These are phyloP conservation scores for Penicillium palitans DNA, from an alignment of 2,329 filamentous ascomycete genomes.

Conservation along the genomic window DNA sequence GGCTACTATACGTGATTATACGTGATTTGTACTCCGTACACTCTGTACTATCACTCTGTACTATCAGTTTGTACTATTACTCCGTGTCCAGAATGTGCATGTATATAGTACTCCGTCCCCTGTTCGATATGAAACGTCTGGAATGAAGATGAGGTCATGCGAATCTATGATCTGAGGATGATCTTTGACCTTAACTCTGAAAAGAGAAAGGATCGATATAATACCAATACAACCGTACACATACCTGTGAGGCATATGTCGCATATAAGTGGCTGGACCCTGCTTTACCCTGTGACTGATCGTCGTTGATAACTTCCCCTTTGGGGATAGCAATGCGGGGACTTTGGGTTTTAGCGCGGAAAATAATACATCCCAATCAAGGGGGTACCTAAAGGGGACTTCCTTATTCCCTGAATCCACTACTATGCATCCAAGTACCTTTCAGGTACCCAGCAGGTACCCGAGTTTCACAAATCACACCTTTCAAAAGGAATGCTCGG, in stretches of 20 bases:
- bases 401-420: neutral
- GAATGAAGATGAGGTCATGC: conserved; percentile 10
- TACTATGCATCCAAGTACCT: conserved; percentile 11
- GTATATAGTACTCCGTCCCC: neutral
- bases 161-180: conserved; percentile 2
- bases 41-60: neutral
- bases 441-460: conserved; percentile 16
- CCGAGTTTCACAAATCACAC: neutral
- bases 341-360: conserved; percentile 16
- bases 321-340: conserved; percentile 16
- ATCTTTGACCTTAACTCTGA: conserved; percentile 3
- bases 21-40: neutral
- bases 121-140: neutral
- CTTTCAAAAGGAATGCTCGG: neutral
- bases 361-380: conserved; percentile 6
- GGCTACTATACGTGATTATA: neutral
- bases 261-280: conserved; percentile 18
- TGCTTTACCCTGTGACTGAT: conserved; percentile 20
- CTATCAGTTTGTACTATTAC: neutral
- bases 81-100: neutral
- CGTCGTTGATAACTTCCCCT: conserved; percentile 11
- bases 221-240: neutral
- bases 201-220: conserved; percentile 10
- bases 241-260: neutral
- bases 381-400: conserved; percentile 6